These are phyloP conservation scores for Aspergillus nanangensis DNA, from an alignment of 495 filamentous ascomycete genomes.

Conservation along the genomic window DNA sequence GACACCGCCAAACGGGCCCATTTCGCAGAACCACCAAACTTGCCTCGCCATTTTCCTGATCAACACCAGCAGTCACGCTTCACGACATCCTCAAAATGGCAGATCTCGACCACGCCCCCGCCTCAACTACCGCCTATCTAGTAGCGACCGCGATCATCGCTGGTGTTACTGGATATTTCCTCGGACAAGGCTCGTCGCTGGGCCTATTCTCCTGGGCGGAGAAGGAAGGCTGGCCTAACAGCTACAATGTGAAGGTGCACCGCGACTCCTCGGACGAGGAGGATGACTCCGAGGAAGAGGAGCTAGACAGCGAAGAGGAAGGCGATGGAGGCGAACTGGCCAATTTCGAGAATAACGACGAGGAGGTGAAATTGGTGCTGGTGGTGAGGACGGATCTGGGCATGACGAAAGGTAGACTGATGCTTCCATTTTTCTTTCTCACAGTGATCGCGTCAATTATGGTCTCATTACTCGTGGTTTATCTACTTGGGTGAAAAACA, in stretches of 20 bases:
- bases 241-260: constrained; percentile 48
- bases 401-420: constrained; percentile 87
- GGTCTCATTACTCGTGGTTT: too few species aligned
- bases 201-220: constrained; percentile 38
- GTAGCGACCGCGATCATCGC: constrained; percentile 62
- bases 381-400: constrained; percentile 90
- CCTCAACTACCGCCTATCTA: constrained; percentile 47
- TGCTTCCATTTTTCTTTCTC: constrained; percentile 5
- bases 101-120: constrained; percentile 34
- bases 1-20: too few species aligned
- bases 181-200: constrained; percentile 47
- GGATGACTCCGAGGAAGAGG: constrained; percentile 22
- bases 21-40: constrained; percentile 1
- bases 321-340: constrained; percentile 39
- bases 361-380: constrained; percentile 92
- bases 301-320: constrained; percentile 35
- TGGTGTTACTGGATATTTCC: constrained; percentile 63
- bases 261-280: constrained; percentile 42
- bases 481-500: too few species aligned
- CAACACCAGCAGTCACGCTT: too few species aligned
- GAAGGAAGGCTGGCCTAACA: constrained; percentile 46
- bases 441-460: too few species aligned
- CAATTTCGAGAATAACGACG: constrained; percentile 47
- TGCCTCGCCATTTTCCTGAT: neutral
- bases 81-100: constrained; percentile 30